Conservation (phyloP, 768 basidiomycete genomes). For the Tylopilus intermedius region DNA sequence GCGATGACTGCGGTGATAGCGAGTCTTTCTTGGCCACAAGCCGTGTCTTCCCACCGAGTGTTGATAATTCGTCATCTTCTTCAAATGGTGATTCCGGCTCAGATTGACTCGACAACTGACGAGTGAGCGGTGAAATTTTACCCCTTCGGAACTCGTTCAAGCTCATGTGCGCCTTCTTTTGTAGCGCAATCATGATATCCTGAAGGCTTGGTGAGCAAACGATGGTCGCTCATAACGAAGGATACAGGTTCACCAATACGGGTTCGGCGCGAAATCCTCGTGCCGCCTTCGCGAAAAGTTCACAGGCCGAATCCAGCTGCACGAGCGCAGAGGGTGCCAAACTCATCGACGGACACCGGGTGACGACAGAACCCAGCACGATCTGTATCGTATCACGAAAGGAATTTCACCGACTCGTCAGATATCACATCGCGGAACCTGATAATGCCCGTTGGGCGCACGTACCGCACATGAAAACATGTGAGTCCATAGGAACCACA, state of each 20-base stretch:
- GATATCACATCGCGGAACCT: constrained; percentile 11
- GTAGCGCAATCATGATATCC: constrained; percentile 62
- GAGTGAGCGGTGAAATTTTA: constrained; percentile 41
- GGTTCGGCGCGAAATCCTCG: constrained; percentile 58
- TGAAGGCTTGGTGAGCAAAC: constrained; percentile 25
- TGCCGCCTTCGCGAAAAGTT: constrained; percentile 67
- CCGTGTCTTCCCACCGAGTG: constrained; percentile 63
- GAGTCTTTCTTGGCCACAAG: constrained; percentile 60
- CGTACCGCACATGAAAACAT: constrained; percentile 60
- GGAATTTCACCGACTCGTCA: constrained; percentile 13
- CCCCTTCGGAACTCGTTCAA: constrained; percentile 61
- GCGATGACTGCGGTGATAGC: constrained; percentile 43
- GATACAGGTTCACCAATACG: constrained; percentile 47
- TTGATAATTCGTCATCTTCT: constrained; percentile 59
- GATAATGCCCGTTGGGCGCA: constrained; percentile 9
- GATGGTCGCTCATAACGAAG: not conserved
- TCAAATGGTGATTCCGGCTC: constrained; percentile 42
- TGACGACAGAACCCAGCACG: constrained; percentile 69
- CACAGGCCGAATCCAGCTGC: constrained; percentile 71
- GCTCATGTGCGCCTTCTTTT: constrained; percentile 60
- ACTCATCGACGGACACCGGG: constrained; percentile 75
- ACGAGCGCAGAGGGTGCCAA: constrained; percentile 68
- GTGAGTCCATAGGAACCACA: constrained; percentile 52
- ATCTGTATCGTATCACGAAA: constrained; percentile 35
- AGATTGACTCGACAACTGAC: constrained; percentile 30